A percentile compares a stretch with the other conserved stretches of the same genome.
phyloP scores from a whole-genome alignment of 2,329 filamentous ascomycete genomes.

The Chlorencoelia australis region DNA sequence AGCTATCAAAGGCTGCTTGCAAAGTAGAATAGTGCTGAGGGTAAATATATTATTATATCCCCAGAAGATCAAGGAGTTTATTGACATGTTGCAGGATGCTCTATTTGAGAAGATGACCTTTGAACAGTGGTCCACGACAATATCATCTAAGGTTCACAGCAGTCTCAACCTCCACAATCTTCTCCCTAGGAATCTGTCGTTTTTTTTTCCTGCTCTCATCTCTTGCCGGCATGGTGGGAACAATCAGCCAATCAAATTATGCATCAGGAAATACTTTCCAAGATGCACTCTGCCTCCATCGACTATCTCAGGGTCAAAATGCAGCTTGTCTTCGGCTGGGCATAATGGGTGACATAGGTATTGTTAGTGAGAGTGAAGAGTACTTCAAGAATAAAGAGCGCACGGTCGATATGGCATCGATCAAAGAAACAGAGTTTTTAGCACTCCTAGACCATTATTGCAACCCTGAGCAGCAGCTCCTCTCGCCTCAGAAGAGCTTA shows the following conservation, averaged over 20 bases:
- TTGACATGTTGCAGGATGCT: slow-evolving; percentile 1
- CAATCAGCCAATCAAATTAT: slow-evolving; percentile 9
- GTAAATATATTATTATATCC: background rate
- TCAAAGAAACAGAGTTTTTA: slow-evolving; percentile 44
- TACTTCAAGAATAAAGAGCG: slow-evolving; percentile 16
- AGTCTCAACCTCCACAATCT: slow-evolving; percentile 13
- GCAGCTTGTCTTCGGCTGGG: background rate
- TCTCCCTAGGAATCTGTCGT: slow-evolving; percentile 23
- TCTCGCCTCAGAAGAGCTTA: background rate
- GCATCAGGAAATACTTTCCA: slow-evolving; percentile 22
- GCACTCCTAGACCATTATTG: slow-evolving; percentile 33
- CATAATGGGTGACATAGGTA: background rate
- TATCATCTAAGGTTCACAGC: slow-evolving; percentile 26
- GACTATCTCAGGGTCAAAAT: background rate
- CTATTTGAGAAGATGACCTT: slow-evolving; percentile 25
- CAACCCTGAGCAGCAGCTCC: background rate
- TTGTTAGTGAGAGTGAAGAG: background rate
- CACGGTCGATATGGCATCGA: slow-evolving; percentile 31
- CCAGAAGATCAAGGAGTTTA: background rate
- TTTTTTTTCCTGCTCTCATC: slow-evolving; percentile 33
- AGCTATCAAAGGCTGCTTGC: slow-evolving; percentile 34
- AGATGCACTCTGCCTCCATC: slow-evolving; percentile 4
- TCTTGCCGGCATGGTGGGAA: slow-evolving; percentile 15
- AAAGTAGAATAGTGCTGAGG: slow-evolving; percentile 33
- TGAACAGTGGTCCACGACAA: slow-evolving; percentile 26